Evolutionary conservation across 2,329 filamentous ascomycete species (phyloP).

Genomic region (Nemania diffusa): DNA sequence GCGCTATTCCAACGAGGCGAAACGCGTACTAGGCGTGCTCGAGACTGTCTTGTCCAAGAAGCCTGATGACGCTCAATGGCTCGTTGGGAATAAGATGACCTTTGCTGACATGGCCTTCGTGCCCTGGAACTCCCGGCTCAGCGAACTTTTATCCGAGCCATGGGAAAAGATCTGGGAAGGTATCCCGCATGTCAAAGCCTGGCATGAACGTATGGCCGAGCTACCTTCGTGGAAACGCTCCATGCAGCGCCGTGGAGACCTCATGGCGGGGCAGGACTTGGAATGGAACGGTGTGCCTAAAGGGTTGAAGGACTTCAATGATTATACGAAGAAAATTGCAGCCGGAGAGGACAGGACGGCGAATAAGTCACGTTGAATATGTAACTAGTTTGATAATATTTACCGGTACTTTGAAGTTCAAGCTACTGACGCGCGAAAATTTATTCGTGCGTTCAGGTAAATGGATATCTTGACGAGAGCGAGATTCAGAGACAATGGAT

Average conservation of each 20-base stretch:
- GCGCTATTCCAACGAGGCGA: conserved; percentile 47
- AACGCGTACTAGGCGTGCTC: conserved; percentile 45
- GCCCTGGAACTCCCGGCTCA: conserved; percentile 29
- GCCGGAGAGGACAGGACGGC: background rate
- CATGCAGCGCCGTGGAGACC: conserved; percentile 47
- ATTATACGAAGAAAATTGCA: conserved; percentile 4
- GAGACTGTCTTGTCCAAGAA: conserved; percentile 24
- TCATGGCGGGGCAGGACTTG: conserved; percentile 53
- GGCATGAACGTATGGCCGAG: conserved; percentile 51
- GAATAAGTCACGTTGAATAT: too few species aligned
- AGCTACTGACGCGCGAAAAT: too few species aligned
- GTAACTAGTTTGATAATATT: too few species aligned
- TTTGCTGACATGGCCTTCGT: conserved; percentile 43
- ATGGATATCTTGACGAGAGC: too few species aligned
- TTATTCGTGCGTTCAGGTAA: too few species aligned
- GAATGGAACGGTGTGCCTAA: conserved; percentile 52
- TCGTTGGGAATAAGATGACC: conserved; percentile 49
- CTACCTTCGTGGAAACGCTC: conserved; percentile 49
- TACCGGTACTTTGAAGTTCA: too few species aligned
- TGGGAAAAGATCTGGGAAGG: conserved; percentile 23
- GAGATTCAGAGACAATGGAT: too few species aligned
- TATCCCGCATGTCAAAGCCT: conserved; percentile 38
- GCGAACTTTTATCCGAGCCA: background rate
- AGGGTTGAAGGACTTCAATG: conserved; percentile 44
- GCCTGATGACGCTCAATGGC: conserved; percentile 22